These are phyloP conservation scores for Pestalotiopsis fici DNA, from an alignment of 2,329 filamentous ascomycete species.

Conservation along the genomic window DNA sequence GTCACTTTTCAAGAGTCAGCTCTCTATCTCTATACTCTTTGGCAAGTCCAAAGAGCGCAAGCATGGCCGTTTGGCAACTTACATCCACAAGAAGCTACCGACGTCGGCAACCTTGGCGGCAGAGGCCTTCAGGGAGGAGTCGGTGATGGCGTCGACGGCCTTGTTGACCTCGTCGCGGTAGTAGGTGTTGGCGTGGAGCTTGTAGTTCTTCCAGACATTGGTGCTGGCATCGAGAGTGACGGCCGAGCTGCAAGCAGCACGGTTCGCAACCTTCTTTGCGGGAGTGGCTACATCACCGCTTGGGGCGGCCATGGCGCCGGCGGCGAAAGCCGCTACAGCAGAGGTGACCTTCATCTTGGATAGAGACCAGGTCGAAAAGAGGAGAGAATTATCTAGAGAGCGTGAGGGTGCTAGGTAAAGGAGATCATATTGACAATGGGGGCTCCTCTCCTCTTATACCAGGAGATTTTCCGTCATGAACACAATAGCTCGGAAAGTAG, in stretches of 20 bases:
- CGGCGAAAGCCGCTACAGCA: conserved; percentile 25
- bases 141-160: conserved; percentile 25
- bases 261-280: background rate
- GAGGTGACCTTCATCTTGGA: conserved; percentile 28
- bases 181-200: conserved; percentile 32
- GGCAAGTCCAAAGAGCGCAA: conserved; percentile 22
- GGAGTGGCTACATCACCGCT: conserved; percentile 4
- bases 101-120: conserved; percentile 55
- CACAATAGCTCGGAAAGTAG: background rate
- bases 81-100: conserved; percentile 57
- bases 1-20: conserved; percentile 31
- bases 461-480: background rate
- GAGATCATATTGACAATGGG: conserved; percentile 11
- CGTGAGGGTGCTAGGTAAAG: conserved; percentile 17
- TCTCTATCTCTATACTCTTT: background rate
- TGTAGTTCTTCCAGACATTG: conserved; percentile 31
- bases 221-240: conserved; percentile 30
- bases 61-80: conserved; percentile 19
- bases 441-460: conserved; percentile 26
- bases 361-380: conserved; percentile 15
- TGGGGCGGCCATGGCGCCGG: conserved; percentile 28
- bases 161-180: conserved; percentile 28
- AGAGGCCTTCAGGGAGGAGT: conserved; percentile 54
- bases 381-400: conserved; percentile 18
- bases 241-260: conserved; percentile 22